phyloP scores from a whole-genome alignment of 208 protist species.

The Leishmania turanica region DNA sequence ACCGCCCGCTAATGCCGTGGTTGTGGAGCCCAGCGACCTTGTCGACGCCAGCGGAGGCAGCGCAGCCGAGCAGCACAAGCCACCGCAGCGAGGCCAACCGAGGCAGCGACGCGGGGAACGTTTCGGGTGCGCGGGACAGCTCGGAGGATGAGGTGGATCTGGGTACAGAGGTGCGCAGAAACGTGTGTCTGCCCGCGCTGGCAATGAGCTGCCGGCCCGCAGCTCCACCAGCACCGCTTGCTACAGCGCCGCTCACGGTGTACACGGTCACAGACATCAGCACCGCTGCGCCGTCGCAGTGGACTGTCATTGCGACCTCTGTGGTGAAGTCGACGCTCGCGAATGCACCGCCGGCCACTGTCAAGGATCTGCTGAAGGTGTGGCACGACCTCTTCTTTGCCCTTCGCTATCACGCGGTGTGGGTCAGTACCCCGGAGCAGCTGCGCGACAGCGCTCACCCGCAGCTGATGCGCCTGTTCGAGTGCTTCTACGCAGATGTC shows the following conservation, averaged over 20 bases:
- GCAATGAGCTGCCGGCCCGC: neutral
- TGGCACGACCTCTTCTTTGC: slow-evolving; percentile 68
- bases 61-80: neutral
- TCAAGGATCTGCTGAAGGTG: slow-evolving; percentile 17
- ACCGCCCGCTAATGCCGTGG: slow-evolving; percentile 49
- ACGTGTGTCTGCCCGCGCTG: slow-evolving; percentile 6
- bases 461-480: slow-evolving; percentile 23
- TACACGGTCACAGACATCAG: slow-evolving; percentile 13
- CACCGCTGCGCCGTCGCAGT: slow-evolving; percentile 11
- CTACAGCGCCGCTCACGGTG: neutral
- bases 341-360: neutral
- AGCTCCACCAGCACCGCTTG: neutral
- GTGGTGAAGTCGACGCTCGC: neutral
- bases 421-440: slow-evolving; percentile 3
- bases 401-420: slow-evolving; percentile 30
- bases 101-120: neutral
- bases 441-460: slow-evolving; percentile 20
- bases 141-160: neutral
- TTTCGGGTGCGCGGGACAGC: neutral
- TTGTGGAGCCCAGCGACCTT: slow-evolving; percentile 35
- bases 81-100: neutral
- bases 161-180: slow-evolving; percentile 14
- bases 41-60: neutral
- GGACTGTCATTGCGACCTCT: neutral
- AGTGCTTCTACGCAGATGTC: slow-evolving; percentile 30